Evolutionary conservation across 495 filamentous ascomycete genomes (phyloP).

Genomic region (Penicillium paradoxum): DNA sequence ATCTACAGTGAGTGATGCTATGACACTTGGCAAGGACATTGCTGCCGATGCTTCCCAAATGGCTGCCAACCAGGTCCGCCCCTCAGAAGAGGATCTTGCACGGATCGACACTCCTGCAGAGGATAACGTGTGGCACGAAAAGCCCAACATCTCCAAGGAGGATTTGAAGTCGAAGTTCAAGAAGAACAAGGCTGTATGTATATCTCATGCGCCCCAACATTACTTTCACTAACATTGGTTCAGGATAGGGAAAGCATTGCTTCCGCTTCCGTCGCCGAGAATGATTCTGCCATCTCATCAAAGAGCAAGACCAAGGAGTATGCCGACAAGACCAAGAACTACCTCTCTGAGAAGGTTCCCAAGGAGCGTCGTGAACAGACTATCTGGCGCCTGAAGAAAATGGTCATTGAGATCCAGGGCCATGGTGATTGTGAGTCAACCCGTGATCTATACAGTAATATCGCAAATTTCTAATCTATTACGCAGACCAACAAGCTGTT

Average conservation of each 20-base stretch:
- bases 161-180: constrained; percentile 64
- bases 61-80: constrained; percentile 72
- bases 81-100: constrained; percentile 66
- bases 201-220: not conserved
- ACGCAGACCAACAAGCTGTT: constrained; percentile 72
- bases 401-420: constrained; percentile 91
- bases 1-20: constrained; percentile 74
- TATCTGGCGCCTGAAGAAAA: constrained; percentile 94
- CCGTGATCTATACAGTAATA: not conserved
- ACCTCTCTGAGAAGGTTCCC: constrained; percentile 78
- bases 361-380: constrained; percentile 91
- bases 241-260: constrained; percentile 19
- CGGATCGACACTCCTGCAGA: constrained; percentile 80
- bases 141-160: constrained; percentile 69
- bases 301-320: constrained; percentile 26
- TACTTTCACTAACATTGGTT: constrained; percentile 6
- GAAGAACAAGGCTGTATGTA: constrained; percentile 54
- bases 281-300: constrained; percentile 14
- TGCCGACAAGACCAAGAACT: constrained; percentile 56
- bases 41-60: constrained; percentile 84
- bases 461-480: not conserved
- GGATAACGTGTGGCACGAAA: constrained; percentile 91
- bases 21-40: constrained; percentile 77
- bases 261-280: constrained; percentile 7
- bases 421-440: constrained; percentile 71